These are phyloP conservation scores for Trametes versicolor DNA, from an alignment of 1,284 basidiomycete genomes.

Conservation along the genomic window DNA sequence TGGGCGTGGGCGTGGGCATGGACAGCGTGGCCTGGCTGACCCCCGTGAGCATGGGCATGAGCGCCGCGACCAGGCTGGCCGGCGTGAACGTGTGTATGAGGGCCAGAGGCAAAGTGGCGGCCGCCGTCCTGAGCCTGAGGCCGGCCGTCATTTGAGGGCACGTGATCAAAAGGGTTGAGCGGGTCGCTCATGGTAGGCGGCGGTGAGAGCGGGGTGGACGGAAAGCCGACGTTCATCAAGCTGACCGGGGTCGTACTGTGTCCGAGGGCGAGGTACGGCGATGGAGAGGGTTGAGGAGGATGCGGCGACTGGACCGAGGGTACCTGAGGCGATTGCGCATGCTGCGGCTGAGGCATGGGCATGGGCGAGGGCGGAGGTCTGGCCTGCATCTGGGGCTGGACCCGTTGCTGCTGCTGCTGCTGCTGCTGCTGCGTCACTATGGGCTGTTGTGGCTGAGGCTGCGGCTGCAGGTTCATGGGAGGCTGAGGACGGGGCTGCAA, in stretches of 20 bases:
- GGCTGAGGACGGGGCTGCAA: conserved; percentile 40
- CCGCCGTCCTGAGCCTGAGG: conserved; percentile 22
- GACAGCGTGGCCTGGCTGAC: conserved; percentile 6
- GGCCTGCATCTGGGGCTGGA: conserved; percentile 26
- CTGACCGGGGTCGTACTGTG: conserved; percentile 40
- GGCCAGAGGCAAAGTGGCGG: conserved; percentile 17
- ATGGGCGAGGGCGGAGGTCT: conserved; percentile 33
- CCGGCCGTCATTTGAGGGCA: conserved; percentile 22
- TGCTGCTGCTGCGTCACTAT: conserved; percentile 37
- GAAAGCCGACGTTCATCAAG: conserved; percentile 40
- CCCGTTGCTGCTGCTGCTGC: conserved; percentile 28
- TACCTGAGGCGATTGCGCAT: conserved; percentile 31
- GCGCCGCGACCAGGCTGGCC: conserved; percentile 14
- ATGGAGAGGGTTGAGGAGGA: conserved; percentile 25
- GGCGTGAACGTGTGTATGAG: conserved; percentile 26
- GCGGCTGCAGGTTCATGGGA: conserved; percentile 17
- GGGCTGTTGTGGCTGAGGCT: conserved; percentile 29
- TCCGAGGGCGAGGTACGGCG: conserved; percentile 32
- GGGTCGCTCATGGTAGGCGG: conserved; percentile 27
- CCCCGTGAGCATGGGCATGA: conserved; percentile 23
- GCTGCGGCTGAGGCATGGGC: conserved; percentile 31
- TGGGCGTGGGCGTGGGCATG: conserved; percentile 27
- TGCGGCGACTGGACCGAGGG: conserved; percentile 36
- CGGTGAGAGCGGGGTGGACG: conserved; percentile 38
- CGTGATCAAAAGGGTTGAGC: conserved; percentile 37